phyloP scores from a whole-genome alignment of 106 monocot genomes.

The Dioscorea zingiberensis region DNA sequence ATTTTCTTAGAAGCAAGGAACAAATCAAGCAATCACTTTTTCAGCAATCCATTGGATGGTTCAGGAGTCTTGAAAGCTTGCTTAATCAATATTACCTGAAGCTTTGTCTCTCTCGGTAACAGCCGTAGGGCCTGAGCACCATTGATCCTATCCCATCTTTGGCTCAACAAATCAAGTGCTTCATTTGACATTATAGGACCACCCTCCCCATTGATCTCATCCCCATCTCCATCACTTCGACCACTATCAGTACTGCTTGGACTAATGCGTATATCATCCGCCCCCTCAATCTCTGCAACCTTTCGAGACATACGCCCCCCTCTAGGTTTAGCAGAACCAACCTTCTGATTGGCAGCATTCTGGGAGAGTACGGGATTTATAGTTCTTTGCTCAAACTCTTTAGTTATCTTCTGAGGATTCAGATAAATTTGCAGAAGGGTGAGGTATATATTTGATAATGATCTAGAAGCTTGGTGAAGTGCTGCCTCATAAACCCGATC shows the following conservation, averaged over 20 bases:
- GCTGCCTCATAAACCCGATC: constrained; percentile 76
- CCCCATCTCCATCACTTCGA: constrained; percentile 79
- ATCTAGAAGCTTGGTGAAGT: constrained; percentile 51
- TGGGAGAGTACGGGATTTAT: constrained; percentile 28
- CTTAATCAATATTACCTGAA: constrained; percentile 45
- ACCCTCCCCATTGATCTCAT: constrained; percentile 52
- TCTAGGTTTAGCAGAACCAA: constrained; percentile 34
- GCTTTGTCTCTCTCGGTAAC: constrained; percentile 83
- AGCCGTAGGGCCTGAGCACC: constrained; percentile 89
- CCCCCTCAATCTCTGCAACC: constrained; percentile 77
- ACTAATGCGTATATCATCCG: constrained; percentile 57
- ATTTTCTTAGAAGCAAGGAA: no score
- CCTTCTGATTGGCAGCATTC: constrained; percentile 33
- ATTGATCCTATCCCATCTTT: constrained; percentile 96
- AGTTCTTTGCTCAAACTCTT: constrained; percentile 50
- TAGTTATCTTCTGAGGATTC: constrained; percentile 54
- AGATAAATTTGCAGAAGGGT: constrained; percentile 95
- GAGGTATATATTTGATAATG: constrained; percentile 66
- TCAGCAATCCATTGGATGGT: no score
- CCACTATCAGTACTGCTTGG: constrained; percentile 88
- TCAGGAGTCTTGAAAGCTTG: no score
- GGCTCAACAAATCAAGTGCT: constrained; percentile 82
- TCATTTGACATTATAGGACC: constrained; percentile 86
- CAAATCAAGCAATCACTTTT: no score
- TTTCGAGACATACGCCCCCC: constrained; percentile 51